Percentiles rank a stretch among this genome's conserved stretches.
Evolutionary conservation across 2,329 filamentous ascomycete species (phyloP).

Genomic region (Coleophoma eucalyptorum): DNA sequence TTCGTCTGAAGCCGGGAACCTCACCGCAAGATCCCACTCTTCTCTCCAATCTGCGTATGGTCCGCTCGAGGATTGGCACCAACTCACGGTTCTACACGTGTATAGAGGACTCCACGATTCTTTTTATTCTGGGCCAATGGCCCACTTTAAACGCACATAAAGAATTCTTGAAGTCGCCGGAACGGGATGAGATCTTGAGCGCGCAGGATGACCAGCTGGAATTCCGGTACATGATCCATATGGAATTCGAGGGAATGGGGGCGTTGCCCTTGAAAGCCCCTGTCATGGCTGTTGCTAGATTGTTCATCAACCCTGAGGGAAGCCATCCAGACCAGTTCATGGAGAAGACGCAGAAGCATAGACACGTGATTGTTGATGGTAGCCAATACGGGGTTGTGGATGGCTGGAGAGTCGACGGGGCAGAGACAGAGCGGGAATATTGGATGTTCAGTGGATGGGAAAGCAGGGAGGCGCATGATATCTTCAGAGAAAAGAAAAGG

Average conservation of each 20-base stretch:
- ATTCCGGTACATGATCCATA: slow-evolving; percentile 12
- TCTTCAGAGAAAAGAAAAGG: slow-evolving; percentile 5
- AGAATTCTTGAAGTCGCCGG: slow-evolving; percentile 8
- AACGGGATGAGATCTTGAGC: slow-evolving; percentile 10
- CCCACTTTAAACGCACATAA: slow-evolving; percentile 6
- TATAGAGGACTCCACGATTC: slow-evolving; percentile 10
- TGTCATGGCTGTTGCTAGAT: slow-evolving; percentile 7
- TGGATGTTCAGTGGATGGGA: slow-evolving; percentile 12
- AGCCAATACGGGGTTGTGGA: slow-evolving; percentile 2
- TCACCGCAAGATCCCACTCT: slow-evolving; percentile 6
- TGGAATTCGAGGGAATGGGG: slow-evolving; percentile 3
- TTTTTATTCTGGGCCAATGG: slow-evolving; percentile 16
- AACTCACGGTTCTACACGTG: slow-evolving; percentile 12
- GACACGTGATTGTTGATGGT: neutral
- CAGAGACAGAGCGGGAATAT: slow-evolving; percentile 7
- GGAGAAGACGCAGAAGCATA: slow-evolving; percentile 1
- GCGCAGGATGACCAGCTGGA: slow-evolving; percentile 8
- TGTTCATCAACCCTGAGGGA: slow-evolving; percentile 4
- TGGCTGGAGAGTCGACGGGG: slow-evolving; percentile 7
- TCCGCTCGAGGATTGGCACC: slow-evolving; percentile 5
- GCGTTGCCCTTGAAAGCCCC: slow-evolving; percentile 9
- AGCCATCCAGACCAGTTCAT: slow-evolving; percentile 1
- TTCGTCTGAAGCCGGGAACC: slow-evolving; percentile 6
- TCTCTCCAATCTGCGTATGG: slow-evolving; percentile 6
- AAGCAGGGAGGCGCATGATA: slow-evolving; percentile 3